Percentiles rank a stretch among this genome's conserved stretches.
phyloP scores from a whole-genome alignment of 306 rosid genomes.

The Rosa persica region DNA sequence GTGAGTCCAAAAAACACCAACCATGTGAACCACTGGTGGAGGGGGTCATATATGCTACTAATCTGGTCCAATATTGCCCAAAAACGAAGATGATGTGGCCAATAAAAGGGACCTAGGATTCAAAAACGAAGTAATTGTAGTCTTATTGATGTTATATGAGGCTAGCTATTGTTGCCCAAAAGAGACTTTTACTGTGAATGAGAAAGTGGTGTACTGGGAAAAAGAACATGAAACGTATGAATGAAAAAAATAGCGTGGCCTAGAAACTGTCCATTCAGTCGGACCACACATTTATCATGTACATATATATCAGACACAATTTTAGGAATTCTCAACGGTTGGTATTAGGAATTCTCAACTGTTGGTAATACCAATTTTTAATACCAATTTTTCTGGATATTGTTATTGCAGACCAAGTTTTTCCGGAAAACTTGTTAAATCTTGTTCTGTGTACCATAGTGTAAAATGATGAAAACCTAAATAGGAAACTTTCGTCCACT shows the following conservation, averaged over 20 bases:
- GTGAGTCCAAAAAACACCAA: neutral
- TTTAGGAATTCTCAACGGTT: neutral
- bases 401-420: neutral
- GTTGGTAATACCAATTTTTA: neutral
- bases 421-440: neutral
- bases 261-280: neutral
- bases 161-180: neutral
- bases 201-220: neutral
- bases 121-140: neutral
- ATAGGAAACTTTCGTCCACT: neutral
- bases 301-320: neutral
- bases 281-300: neutral
- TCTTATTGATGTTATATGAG: neutral
- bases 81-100: neutral
- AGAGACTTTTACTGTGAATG: neutral
- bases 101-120: neutral
- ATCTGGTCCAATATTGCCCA: neutral
- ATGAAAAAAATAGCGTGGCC: neutral
- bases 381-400: neutral
- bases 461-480: neutral
- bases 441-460: neutral
- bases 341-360: neutral
- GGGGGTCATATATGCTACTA: neutral
- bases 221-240: neutral
- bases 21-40: constrained; percentile 6